Percentiles rank a stretch among this genome's conserved stretches.
These are phyloP conservation scores for Taxillus chinensis DNA, from an alignment of 164 flowering plant genomes.

Conservation along the genomic window DNA sequence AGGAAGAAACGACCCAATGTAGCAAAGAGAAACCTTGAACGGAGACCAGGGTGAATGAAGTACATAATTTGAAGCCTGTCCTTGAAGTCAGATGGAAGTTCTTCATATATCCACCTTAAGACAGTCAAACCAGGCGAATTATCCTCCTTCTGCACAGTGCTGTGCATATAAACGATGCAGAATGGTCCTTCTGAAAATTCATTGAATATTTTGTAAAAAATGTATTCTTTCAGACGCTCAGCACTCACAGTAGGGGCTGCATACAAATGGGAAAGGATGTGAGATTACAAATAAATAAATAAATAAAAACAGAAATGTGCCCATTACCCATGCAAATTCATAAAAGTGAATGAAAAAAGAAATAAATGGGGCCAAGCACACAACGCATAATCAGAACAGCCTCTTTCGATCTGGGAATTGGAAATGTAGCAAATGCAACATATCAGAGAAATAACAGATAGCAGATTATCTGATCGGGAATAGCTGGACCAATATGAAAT, in stretches of 20 bases:
- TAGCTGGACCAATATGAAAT: too few relatives aligned
- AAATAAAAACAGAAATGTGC: too few relatives aligned
- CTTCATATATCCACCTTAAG: slow-evolving; percentile 95
- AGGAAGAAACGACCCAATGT: slow-evolving; percentile 82
- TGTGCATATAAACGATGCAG: slow-evolving; percentile 80
- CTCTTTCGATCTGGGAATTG: too few relatives aligned
- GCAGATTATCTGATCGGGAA: too few relatives aligned
- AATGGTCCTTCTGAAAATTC: slow-evolving; percentile 81
- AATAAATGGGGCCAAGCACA: too few relatives aligned
- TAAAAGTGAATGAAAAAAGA: neutral
- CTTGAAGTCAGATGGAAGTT: slow-evolving; percentile 54
- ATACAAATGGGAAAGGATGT: neutral
- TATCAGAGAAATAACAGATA: too few relatives aligned
- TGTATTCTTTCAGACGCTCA: slow-evolving; percentile 74
- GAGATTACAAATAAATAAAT: too few relatives aligned
- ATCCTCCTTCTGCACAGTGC: slow-evolving; percentile 75
- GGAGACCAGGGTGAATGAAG: slow-evolving; percentile 89
- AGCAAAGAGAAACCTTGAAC: slow-evolving; percentile 71
- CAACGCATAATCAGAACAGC: too few relatives aligned
- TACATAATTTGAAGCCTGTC: slow-evolving; percentile 77
- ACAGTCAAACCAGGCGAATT: slow-evolving; percentile 81
- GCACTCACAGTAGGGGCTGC: slow-evolving; percentile 73
- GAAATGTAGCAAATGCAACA: too few relatives aligned
- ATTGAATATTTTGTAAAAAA: slow-evolving; percentile 49
- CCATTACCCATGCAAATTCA: neutral